A percentile compares a stretch with the other conserved stretches of the same genome.
Conservation (phyloP, 352 stramenopile genomes). For the Phytophthora aleatoria region DNA sequence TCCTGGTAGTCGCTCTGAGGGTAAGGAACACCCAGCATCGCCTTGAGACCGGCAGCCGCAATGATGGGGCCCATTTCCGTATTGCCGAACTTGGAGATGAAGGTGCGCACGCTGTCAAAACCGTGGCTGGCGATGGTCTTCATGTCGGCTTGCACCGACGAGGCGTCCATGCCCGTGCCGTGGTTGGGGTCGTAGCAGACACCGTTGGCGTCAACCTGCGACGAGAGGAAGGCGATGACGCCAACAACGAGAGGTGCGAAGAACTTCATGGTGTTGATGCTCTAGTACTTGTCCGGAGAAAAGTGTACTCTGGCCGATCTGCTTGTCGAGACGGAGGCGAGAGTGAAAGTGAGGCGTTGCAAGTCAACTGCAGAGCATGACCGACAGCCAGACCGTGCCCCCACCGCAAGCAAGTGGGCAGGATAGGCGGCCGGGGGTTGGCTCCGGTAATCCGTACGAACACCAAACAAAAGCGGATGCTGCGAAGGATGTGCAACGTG, state of each 20-base stretch:
- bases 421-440: constrained; percentile 9
- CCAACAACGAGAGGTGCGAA: constrained; percentile 34
- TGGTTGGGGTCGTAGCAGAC: constrained; percentile 77
- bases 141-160: constrained; percentile 50
- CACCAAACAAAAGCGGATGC: constrained; percentile 20
- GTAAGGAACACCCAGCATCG: constrained; percentile 60
- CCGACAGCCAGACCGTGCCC: background rate
- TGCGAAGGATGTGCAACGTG: constrained; percentile 19
- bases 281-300: constrained; percentile 30
- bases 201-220: constrained; percentile 54
- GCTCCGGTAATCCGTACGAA: constrained; percentile 6
- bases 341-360: constrained; percentile 26
- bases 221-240: constrained; percentile 40
- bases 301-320: constrained; percentile 26
- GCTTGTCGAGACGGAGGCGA: constrained; percentile 13
- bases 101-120: constrained; percentile 69
- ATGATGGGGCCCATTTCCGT: constrained; percentile 58
- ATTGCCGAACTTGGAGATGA: constrained; percentile 63
- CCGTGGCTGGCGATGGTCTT: constrained; percentile 47
- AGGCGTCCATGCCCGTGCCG: constrained; percentile 36
- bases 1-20: constrained; percentile 44
- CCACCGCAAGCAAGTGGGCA: constrained; percentile 6
- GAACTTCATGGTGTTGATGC: constrained; percentile 43
- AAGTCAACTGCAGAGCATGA: constrained; percentile 4
- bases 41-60: constrained; percentile 46